Evolutionary conservation across 2,329 filamentous ascomycete genomes (phyloP), one percentile per base, ranked within the genome.

Genomic region (Emydomyces testavorans): DNA sequence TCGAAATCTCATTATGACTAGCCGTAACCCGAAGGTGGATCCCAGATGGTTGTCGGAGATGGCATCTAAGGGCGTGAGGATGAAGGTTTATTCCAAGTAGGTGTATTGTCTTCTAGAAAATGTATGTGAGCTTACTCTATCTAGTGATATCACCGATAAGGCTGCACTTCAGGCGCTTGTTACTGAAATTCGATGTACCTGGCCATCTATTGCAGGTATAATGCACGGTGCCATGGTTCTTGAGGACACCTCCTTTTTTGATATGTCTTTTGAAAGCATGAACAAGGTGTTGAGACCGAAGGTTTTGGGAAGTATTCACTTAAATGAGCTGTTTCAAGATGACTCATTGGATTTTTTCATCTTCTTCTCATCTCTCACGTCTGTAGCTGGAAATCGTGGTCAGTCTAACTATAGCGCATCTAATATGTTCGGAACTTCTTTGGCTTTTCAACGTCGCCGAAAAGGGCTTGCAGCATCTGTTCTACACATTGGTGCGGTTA

Each of bases 381-480:
- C 43, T 4, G 52, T 55, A 26, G 49, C 56, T 48, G 68, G 68
- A 0, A 66, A 64, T 37, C 39, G 48, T 1, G 67, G 66, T 2
- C 67, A 70, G 42, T 53, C 58, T 13, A 41, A 37, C 16, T 61
- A 77, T 50, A 56, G 60, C 0, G 68, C 70, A 0, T 71, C 66
- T 2, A 74, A 74, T 52, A 51, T 52, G 2, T 76, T 64, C 58
- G 67, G 75, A 62, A 54, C 53, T 6, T 53, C 53, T 1, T 54
- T 76, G 0, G 49, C 37, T 8, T 15, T 21, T 11, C 29, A 51
- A 21, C 40, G 51, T 2, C 35, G 49, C 3, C 24, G 23, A 21
- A 29, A 24, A 11, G 51, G 51, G 5, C 49, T 53, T n/a, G 41
- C 46, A 13, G 51, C 28, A 2, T 49, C 41, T 11, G 43, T 40